Conservation (phyloP, 352 stramenopile species). For the Thraustochytrium striatum region DNA sequence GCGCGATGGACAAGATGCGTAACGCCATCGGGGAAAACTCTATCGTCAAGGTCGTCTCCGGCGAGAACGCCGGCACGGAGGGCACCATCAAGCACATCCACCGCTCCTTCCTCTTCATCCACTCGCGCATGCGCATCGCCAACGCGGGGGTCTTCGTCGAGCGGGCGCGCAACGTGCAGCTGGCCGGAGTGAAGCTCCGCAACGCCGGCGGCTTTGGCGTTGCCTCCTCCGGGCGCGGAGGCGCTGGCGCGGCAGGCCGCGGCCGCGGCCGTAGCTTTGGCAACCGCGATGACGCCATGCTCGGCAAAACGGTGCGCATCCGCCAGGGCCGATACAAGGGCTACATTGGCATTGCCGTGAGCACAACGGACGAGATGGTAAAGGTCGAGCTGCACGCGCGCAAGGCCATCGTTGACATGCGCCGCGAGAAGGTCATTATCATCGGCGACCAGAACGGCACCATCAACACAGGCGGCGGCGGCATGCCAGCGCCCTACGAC, state of each 20-base stretch:
- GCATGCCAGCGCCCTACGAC: not conserved
- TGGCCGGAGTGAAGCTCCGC: slow-evolving; percentile 70
- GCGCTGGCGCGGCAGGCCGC: too few relatives aligned
- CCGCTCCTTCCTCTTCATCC: slow-evolving; percentile 75
- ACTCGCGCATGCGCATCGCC: slow-evolving; percentile 54
- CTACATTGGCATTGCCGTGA: slow-evolving; percentile 82
- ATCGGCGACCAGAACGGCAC: slow-evolving; percentile 71
- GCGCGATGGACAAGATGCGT: slow-evolving; percentile 76
- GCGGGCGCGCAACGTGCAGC: slow-evolving; percentile 69
- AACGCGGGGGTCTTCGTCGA: slow-evolving; percentile 75
- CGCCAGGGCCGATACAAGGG: slow-evolving; percentile 83
- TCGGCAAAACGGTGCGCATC: slow-evolving; percentile 81
- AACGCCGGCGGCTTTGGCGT: slow-evolving; percentile 42
- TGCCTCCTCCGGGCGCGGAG: not conserved
- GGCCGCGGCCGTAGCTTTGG: slow-evolving; percentile 12
- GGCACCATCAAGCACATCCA: slow-evolving; percentile 85
- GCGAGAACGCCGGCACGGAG: slow-evolving; percentile 69
- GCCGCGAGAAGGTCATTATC: slow-evolving; percentile 68
- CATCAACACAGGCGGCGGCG: not conserved
- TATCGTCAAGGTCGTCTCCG: slow-evolving; percentile 80
- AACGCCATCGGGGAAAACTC: slow-evolving; percentile 79
- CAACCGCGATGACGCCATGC: slow-evolving; percentile 67
- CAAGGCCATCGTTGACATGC: slow-evolving; percentile 75
- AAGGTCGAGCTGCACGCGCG: slow-evolving; percentile 85
- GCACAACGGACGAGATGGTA: slow-evolving; percentile 78